A percentile compares a stretch with the other conserved stretches of the same genome.
These are phyloP conservation scores for Schizonepeta tenuifolia DNA, from an alignment of 257 asterid genomes.

Conservation along the genomic window DNA sequence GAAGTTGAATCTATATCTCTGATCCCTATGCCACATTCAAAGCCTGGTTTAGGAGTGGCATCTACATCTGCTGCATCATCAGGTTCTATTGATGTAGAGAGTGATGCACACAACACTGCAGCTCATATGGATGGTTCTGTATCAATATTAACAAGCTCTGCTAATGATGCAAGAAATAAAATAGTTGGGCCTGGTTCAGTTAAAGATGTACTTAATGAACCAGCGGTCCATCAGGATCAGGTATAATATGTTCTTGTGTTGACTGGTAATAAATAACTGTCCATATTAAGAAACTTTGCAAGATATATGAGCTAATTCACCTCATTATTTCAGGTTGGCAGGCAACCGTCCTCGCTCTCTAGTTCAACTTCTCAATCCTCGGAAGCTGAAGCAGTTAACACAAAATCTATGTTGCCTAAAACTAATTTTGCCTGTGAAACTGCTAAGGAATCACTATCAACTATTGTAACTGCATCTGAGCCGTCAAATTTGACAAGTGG, in stretches of 20 bases:
- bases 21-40: slow-evolving; percentile 43
- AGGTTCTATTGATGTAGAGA: slow-evolving; percentile 43
- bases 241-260: slow-evolving; percentile 43
- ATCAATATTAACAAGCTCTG: slow-evolving; percentile 31
- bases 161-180: slow-evolving; percentile 37
- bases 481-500: slow-evolving; percentile 33
- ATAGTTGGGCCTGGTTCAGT: slow-evolving; percentile 34
- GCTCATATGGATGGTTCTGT: slow-evolving; percentile 39
- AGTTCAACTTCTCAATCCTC: slow-evolving; percentile 44
- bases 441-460: slow-evolving; percentile 37
- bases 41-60: slow-evolving; percentile 46
- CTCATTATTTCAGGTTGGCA: slow-evolving; percentile 51
- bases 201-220: slow-evolving; percentile 43
- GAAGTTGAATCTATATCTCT: slow-evolving; percentile 44
- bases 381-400: slow-evolving; percentile 37
- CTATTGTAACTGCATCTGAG: slow-evolving; percentile 37
- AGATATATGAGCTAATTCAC: slow-evolving; percentile 4
- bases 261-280: slow-evolving; percentile 18
- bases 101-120: slow-evolving; percentile 30
- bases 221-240: slow-evolving; percentile 47
- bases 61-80: slow-evolving; percentile 33
- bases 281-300: slow-evolving; percentile 19
- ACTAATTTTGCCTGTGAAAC: slow-evolving; percentile 38
- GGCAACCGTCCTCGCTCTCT: slow-evolving; percentile 34
- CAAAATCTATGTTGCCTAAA: slow-evolving; percentile 31